Evolutionary conservation across 2,329 filamentous ascomycete species (phyloP).

Genomic region (Lachnellula arida): DNA sequence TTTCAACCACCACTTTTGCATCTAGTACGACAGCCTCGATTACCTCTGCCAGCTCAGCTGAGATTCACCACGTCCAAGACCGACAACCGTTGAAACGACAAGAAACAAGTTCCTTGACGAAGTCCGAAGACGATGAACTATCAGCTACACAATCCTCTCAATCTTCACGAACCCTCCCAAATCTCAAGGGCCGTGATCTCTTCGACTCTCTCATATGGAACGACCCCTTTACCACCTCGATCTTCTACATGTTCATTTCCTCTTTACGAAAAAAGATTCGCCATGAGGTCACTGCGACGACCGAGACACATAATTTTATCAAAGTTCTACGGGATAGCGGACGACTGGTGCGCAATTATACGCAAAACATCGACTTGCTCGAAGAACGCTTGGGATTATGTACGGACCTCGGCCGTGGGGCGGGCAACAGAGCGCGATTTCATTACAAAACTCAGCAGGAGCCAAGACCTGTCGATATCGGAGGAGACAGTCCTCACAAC

Average conservation of each 20-base stretch:
- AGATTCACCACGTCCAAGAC: neutral
- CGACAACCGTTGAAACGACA: conserved; percentile 7
- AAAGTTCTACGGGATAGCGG: conserved; percentile 61
- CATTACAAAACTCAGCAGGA: conserved; percentile 42
- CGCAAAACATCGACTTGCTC: conserved; percentile 71
- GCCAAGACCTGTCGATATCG: conserved; percentile 32
- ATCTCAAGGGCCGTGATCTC: conserved; percentile 66
- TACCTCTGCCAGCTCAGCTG: neutral
- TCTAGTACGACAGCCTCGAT: neutral
- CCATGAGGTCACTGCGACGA: conserved; percentile 53
- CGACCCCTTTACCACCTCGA: conserved; percentile 61
- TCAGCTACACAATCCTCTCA: conserved; percentile 21
- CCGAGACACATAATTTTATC: conserved; percentile 64
- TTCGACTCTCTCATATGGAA: conserved; percentile 69
- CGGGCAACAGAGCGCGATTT: conserved; percentile 57
- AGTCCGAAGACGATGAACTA: conserved; percentile 8
- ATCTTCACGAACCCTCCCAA: conserved; percentile 40
- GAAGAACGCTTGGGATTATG: conserved; percentile 66
- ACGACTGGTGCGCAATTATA: conserved; percentile 67
- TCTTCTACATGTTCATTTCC: conserved; percentile 70
- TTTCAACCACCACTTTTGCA: neutral
- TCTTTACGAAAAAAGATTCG: conserved; percentile 60
- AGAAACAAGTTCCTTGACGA: conserved; percentile 8
- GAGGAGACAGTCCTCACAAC: conserved; percentile 20
- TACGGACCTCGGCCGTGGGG: conserved; percentile 56